These are phyloP conservation scores for Boletus subparvulus DNA, from an alignment of 768 basidiomycete species.

Conservation along the genomic window DNA sequence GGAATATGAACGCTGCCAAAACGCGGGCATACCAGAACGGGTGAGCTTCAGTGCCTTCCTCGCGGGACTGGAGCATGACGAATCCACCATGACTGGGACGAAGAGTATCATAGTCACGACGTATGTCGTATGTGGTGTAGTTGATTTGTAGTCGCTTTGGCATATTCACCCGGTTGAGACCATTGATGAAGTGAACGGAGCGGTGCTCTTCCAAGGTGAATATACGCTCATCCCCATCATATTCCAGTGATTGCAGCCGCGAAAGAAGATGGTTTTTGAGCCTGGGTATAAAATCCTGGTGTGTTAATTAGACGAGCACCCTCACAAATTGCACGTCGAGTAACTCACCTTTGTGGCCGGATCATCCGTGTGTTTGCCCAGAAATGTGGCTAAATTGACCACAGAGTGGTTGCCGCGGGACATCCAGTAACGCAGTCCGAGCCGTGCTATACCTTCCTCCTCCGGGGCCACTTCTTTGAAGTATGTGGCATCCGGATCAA, in stretches of 20 bases:
- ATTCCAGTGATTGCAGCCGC: background rate
- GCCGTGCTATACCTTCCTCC: no score
- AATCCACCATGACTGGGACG: constrained; percentile 12
- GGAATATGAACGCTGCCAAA: constrained; percentile 21
- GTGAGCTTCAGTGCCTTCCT: constrained; percentile 11
- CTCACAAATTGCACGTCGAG: background rate
- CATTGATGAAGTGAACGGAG: background rate
- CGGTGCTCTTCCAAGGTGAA: background rate
- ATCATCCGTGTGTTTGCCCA: background rate
- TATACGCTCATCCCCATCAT: background rate
- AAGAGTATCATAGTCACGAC: constrained; percentile 9
- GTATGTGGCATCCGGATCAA: background rate
- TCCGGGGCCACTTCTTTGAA: no score
- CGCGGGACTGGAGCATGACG: constrained; percentile 20
- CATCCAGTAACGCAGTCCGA: no score
- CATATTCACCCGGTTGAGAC: background rate
- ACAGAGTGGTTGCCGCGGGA: no score
- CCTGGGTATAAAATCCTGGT: constrained; percentile 20
- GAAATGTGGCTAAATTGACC: background rate
- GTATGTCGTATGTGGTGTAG: constrained; percentile 24
- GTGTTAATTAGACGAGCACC: background rate
- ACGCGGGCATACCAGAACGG: constrained; percentile 26
- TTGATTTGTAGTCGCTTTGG: background rate
- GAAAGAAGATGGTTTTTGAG: constrained; percentile 24
- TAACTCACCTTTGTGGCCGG: background rate